Evolutionary conservation across 1,139 yeast genomes (phyloP).

Genomic region (Yamadazyma kanchanaburiensis): DNA sequence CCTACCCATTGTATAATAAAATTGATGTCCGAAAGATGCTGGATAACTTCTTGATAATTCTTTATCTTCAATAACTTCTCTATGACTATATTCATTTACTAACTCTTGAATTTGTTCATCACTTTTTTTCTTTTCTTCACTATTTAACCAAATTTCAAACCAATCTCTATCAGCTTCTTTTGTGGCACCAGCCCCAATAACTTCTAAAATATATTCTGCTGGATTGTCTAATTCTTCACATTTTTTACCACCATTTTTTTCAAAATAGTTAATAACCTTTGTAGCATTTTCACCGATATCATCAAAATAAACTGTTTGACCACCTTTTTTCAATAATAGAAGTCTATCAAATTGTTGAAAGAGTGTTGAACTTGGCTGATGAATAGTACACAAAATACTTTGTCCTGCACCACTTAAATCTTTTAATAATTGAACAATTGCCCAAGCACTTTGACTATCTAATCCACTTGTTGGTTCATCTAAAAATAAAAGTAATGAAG

Average conservation of each 20-base stretch:
- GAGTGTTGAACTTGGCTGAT: conserved; percentile 77
- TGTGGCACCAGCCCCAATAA: conserved; percentile 43
- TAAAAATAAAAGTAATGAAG: conserved; percentile 71
- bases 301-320: conserved; percentile 77
- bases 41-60: conserved; percentile 21
- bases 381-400: conserved; percentile 80
- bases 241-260: conserved; percentile 61
- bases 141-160: conserved; percentile 27
- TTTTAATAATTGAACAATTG: conserved; percentile 75
- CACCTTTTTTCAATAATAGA: conserved; percentile 66
- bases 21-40: conserved; percentile 22
- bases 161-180: conserved; percentile 29
- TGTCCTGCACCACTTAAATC: conserved; percentile 77
- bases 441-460: conserved; percentile 92
- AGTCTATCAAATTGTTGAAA: conserved; percentile 77
- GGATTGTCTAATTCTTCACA: conserved; percentile 48
- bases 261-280: conserved; percentile 66
- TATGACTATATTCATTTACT: conserved; percentile 21
- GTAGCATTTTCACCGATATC: conserved; percentile 66
- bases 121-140: conserved; percentile 20
- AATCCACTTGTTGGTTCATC: conserved; percentile 95
- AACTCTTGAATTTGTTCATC: conserved; percentile 18
- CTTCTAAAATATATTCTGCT: conserved; percentile 56
- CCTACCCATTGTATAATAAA: conserved; percentile 18
- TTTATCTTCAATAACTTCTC: conserved; percentile 14